phyloP scores from a whole-genome alignment of 1,284 basidiomycete species.

The Cryptococcus maquisensis region DNA sequence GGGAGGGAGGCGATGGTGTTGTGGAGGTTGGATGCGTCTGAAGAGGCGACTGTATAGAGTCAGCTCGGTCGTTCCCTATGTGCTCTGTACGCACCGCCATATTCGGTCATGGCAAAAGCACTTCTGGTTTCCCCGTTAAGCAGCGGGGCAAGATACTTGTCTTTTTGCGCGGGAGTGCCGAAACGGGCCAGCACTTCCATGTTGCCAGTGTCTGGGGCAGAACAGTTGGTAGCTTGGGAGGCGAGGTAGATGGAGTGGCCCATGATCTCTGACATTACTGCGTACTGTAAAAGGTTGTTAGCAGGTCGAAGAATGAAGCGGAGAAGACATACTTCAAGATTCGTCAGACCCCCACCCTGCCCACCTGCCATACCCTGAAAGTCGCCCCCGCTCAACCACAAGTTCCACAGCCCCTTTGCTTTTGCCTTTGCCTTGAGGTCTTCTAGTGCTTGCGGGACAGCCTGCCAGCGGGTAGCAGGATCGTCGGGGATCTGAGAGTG shows the following conservation, averaged over 20 bases:
- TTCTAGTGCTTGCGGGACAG: slow-evolving; percentile 72
- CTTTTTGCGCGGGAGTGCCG: slow-evolving; percentile 81
- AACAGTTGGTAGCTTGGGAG: slow-evolving; percentile 85
- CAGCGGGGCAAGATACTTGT: slow-evolving; percentile 82
- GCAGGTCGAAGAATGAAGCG: no score
- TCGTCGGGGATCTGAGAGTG: slow-evolving; percentile 79
- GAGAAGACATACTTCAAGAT: slow-evolving; percentile 68
- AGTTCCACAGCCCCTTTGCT: slow-evolving; percentile 87
- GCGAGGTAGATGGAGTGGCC: slow-evolving; percentile 76
- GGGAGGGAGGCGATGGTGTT: slow-evolving; percentile 75
- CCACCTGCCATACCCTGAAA: slow-evolving; percentile 62
- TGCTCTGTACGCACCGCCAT: slow-evolving; percentile 59
- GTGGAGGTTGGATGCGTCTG: slow-evolving; percentile 92
- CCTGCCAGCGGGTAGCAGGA: slow-evolving; percentile 71
- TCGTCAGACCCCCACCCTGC: slow-evolving; percentile 80
- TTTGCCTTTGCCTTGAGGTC: slow-evolving; percentile 86
- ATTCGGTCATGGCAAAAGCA: slow-evolving; percentile 92
- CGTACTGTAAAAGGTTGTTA: slow-evolving; percentile 60
- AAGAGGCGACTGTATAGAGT: slow-evolving; percentile 68
- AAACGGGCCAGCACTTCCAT: slow-evolving; percentile 98
- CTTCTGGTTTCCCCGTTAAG: slow-evolving; percentile 90
- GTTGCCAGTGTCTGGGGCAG: slow-evolving; percentile 92
- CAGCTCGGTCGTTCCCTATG: background rate
- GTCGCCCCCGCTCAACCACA: slow-evolving; percentile 90
- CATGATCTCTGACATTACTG: slow-evolving; percentile 91